phyloP scores from a whole-genome alignment of 2,329 filamentous ascomycete genomes.

The Ascochyta lentis region DNA sequence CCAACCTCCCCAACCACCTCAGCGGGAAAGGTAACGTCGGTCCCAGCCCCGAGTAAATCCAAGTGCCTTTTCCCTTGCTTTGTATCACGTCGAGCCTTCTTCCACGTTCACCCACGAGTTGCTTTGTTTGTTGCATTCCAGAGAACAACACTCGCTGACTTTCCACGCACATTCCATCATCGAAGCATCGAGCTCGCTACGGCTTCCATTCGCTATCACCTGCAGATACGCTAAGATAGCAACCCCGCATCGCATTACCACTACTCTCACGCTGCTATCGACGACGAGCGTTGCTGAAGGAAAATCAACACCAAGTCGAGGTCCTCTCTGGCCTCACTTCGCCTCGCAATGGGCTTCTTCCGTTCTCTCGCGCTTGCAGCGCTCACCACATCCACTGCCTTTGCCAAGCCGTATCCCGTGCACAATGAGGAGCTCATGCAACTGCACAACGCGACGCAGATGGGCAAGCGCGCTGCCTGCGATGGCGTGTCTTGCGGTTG shows the following conservation, averaged over 20 bases:
- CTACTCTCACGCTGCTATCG: background rate
- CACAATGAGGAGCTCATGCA: constrained; percentile 35
- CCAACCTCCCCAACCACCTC: constrained; percentile 22
- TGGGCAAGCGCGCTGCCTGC: constrained; percentile 29
- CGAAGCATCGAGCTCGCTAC: constrained; percentile 15
- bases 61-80: constrained; percentile 36
- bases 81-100: constrained; percentile 20
- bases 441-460: constrained; percentile 40
- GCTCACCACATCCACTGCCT: constrained; percentile 60
- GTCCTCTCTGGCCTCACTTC: too few relatives aligned
- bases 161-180: constrained; percentile 5
- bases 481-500: constrained; percentile 41
- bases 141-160: constrained; percentile 20
- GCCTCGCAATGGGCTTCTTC: constrained; percentile 37
- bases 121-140: constrained; percentile 12
- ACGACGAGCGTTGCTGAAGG: background rate
- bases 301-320: background rate
- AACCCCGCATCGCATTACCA: constrained; percentile 19
- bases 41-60: constrained; percentile 36
- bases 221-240: constrained; percentile 20
- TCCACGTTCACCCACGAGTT: constrained; percentile 7
- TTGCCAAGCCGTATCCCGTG: constrained; percentile 42
- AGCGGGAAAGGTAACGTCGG: background rate
- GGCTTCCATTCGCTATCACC: constrained; percentile 14
- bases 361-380: constrained; percentile 70